These are phyloP conservation scores for Lobulomyces angularis DNA, from an alignment of 192 early-diverging fungal species.

Conservation along the genomic window DNA sequence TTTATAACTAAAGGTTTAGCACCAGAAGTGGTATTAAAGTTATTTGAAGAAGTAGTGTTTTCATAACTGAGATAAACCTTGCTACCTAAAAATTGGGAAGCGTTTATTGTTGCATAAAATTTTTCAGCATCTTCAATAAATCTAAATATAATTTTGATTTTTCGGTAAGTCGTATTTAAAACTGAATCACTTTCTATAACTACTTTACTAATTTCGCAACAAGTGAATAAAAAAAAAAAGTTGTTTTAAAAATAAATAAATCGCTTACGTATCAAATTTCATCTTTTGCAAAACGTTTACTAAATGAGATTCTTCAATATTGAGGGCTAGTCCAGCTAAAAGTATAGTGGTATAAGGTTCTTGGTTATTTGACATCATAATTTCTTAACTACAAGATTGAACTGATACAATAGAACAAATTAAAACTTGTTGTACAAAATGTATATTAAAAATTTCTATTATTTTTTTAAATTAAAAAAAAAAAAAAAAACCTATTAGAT, in stretches of 20 bases:
- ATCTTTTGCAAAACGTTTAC: constrained; percentile 31
- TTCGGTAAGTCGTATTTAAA: constrained; percentile 16
- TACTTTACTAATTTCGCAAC: constrained; percentile 21
- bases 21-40: constrained; percentile 36
- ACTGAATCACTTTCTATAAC: constrained; percentile 25
- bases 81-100: constrained; percentile 30
- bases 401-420: no score
- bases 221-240: not conserved
- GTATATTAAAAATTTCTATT: constrained; percentile 18
- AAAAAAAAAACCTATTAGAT: constrained; percentile 16
- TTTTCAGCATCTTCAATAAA: constrained; percentile 31
- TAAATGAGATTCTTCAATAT: constrained; percentile 13
- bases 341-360: not conserved
- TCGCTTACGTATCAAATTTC: constrained; percentile 23
- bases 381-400: no score
- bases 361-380: no score
- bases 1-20: constrained; percentile 33
- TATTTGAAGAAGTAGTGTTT: constrained; percentile 38
- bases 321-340: not conserved
- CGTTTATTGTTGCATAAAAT: constrained; percentile 38
- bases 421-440: no score
- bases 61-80: constrained; percentile 35
- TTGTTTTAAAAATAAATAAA: not conserved
- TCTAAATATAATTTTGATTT: constrained; percentile 28
- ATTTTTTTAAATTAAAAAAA: constrained; percentile 15